Base-by-base conservation (phyloP, 1,139 yeast genomes). In the Torulaspora pretoriensis region DNA sequence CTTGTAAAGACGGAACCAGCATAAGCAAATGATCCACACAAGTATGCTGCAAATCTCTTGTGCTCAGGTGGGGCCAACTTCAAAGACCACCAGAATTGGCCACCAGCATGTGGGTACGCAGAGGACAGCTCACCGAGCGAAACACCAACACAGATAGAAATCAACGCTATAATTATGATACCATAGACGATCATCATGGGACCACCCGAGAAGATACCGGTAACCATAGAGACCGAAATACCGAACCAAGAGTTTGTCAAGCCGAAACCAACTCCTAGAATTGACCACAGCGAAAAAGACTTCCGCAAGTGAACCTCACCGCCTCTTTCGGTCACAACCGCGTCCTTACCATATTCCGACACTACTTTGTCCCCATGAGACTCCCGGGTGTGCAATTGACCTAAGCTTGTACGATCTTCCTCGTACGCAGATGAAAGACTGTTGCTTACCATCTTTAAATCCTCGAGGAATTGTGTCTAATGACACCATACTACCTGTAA, bases 231-330 rank as follows among this genome's bases (percentile, higher is more conserved):
- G 1, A 83, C 80, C 12, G 83, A 78, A 44, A 80, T 77, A 48
- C 86, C 85, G 49, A 79, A 77, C 86, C 86, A 80, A 7, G 84
- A 79, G 65, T 80, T 80, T 23, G 87, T 81, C 46, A 81, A 64
- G 19, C 85, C 85, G 56, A 81, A 81, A 3, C 86, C 86, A 47
- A 81, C 81, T 47, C 84, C 84, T 22, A 80, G 56, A 38, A 75
- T 65, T 4, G 79, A 73, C 70, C 74, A 73, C 23, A 75, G 61
- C 0, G 77, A 71, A 49, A 72, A 71, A 12, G 67, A 61, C 48
- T 63, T 65, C 37, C 69, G 57, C 48, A 67, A 43, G 30, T 58
- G 62, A 2, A 60, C 60, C 35, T 61, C 66, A 7, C 53, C 63
- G 17, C 43, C 46, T 10, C 30, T 28, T 4, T 34, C 26, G 4